Evolutionary conservation across 2,329 filamentous ascomycete species (phyloP).

Genomic region (Rhexocercosporidium sp.): DNA sequence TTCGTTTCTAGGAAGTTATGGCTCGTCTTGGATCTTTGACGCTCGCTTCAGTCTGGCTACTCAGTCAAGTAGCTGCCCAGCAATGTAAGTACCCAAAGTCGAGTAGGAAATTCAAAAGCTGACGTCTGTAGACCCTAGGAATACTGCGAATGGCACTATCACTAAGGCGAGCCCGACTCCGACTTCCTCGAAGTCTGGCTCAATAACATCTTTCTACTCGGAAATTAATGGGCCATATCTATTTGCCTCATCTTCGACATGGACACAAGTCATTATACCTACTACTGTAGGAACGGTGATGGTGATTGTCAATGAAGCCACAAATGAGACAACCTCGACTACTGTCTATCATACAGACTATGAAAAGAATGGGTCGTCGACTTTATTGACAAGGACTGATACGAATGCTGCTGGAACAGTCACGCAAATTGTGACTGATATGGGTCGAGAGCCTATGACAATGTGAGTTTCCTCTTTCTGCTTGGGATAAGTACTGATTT

Average conservation of each 20-base stretch:
- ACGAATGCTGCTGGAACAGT: conserved; percentile 17
- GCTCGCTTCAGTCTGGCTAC: neutral
- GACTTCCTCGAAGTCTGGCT: neutral
- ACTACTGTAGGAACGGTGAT: conserved; percentile 15
- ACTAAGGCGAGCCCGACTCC: neutral
- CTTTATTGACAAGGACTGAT: conserved; percentile 17
- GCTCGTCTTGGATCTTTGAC: neutral
- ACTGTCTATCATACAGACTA: conserved; percentile 20
- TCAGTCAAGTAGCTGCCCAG: neutral
- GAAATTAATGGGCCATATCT: conserved; percentile 3
- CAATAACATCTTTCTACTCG: neutral
- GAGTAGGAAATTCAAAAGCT: neutral
- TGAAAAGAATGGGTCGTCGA: conserved; percentile 4
- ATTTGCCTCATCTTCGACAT: conserved; percentile 10
- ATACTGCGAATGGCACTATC: neutral
- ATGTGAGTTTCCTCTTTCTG: neutral
- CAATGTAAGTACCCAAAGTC: neutral
- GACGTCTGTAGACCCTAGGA: neutral
- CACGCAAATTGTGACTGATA: conserved; percentile 13
- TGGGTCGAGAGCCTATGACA: neutral
- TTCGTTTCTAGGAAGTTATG: neutral
- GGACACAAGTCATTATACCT: conserved; percentile 13
- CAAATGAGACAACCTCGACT: conserved; percentile 17
- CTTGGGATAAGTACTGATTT: neutral
- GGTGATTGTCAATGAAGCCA: conserved; percentile 14